Conservation (phyloP, 371 early-diverging fungal species). For the Mucor plumbeus region DNA sequence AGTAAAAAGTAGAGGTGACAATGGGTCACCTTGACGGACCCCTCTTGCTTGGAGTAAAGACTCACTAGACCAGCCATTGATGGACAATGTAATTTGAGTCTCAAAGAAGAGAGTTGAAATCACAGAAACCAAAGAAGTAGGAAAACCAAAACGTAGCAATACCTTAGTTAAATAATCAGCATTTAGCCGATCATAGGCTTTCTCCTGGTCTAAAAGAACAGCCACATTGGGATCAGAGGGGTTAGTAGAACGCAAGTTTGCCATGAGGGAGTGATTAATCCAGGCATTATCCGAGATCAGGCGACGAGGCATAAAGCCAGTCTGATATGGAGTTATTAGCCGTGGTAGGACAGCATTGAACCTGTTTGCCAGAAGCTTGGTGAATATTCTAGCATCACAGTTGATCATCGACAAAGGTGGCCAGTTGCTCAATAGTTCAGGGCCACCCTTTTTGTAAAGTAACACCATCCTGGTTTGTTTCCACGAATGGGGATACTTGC, state of each 20-base stretch:
- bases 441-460: slow-evolving; percentile 41
- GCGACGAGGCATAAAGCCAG: slow-evolving; percentile 14
- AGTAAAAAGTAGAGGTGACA: slow-evolving; percentile 24
- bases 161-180: slow-evolving; percentile 14
- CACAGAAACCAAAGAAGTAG: neutral
- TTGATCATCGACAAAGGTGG: slow-evolving; percentile 36
- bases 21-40: slow-evolving; percentile 22
- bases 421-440: slow-evolving; percentile 28
- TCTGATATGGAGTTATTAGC: slow-evolving; percentile 19
- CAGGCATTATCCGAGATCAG: slow-evolving; percentile 32
- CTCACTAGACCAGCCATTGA: slow-evolving; percentile 17
- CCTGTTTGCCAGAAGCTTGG: slow-evolving; percentile 22
- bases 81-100: neutral
- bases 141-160: slow-evolving; percentile 5
- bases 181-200: slow-evolving; percentile 21
- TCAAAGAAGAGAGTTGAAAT: slow-evolving; percentile 14
- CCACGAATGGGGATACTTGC: slow-evolving; percentile 19
- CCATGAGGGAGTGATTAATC: slow-evolving; percentile 18
- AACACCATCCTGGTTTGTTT: slow-evolving; percentile 30
- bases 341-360: neutral
- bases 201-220: neutral
- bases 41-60: slow-evolving; percentile 13
- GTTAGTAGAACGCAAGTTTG: neutral
- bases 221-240: neutral
- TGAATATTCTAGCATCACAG: slow-evolving; percentile 33